phyloP scores from a whole-genome alignment of 495 filamentous ascomycete species.

The Usnea hakonensis region DNA sequence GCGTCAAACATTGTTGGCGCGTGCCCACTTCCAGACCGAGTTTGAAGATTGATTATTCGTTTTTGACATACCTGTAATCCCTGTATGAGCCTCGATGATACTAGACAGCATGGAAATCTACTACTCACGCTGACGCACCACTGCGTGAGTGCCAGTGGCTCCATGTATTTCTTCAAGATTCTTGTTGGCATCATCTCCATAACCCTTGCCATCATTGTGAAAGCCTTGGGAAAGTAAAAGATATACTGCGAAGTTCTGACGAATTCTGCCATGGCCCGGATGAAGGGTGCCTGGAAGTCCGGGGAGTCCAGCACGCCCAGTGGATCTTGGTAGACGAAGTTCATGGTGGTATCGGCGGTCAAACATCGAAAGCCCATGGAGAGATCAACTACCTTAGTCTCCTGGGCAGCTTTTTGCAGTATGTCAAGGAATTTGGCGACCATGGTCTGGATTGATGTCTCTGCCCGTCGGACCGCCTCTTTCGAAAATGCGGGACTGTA shows the following conservation, averaged over 20 bases:
- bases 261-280: background rate
- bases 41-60: background rate
- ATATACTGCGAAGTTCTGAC: no score
- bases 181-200: background rate
- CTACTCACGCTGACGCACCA: background rate
- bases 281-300: background rate
- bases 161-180: background rate
- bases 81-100: no score
- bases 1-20: background rate
- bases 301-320: constrained; percentile 1
- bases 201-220: background rate
- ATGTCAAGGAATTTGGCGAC: background rate
- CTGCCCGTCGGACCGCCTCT: constrained; percentile 4
- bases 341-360: constrained; percentile 6
- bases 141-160: background rate
- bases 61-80: background rate
- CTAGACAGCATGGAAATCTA: background rate
- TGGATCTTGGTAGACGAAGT: constrained; percentile 3
- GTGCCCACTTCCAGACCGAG: background rate
- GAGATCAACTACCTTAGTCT: background rate
- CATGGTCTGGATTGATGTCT: constrained; percentile 1
- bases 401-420: background rate
- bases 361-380: background rate
- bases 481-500: constrained; percentile 3
- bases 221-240: background rate